These are phyloP conservation scores for Phytophthora tentaculata DNA, from an alignment of 352 stramenopile genomes.

Conservation along the genomic window DNA sequence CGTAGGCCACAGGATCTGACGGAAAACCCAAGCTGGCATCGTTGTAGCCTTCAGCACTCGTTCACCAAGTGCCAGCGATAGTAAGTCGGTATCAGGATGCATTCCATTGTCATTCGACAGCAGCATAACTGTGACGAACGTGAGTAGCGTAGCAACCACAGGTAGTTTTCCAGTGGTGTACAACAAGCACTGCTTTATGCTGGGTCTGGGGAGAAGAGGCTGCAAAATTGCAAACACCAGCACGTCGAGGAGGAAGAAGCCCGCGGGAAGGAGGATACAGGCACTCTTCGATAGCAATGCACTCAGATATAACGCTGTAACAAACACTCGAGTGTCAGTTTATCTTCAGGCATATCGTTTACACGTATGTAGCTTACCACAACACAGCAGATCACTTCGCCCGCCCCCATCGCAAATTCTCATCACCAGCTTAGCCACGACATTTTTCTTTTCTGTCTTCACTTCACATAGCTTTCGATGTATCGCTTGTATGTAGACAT, in stretches of 20 bases:
- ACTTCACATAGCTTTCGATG: conserved; percentile 9
- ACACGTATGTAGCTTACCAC: conserved; percentile 7
- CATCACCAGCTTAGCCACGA: conserved; percentile 1
- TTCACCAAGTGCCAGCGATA: conserved; percentile 44
- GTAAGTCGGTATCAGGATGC: conserved; percentile 44
- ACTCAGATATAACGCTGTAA: conserved; percentile 40
- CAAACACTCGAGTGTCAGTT: not conserved
- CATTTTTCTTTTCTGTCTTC: not conserved
- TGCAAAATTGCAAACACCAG: conserved; percentile 27
- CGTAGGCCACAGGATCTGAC: conserved; percentile 50
- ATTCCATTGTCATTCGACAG: conserved; percentile 54
- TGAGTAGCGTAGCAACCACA: conserved; percentile 21
- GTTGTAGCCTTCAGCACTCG: conserved; percentile 55
- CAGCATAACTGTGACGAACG: conserved; percentile 49
- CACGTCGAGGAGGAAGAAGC: conserved; percentile 47
- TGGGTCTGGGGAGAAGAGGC: conserved; percentile 10
- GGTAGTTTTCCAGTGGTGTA: conserved; percentile 40
- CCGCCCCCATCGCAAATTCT: conserved; percentile 10
- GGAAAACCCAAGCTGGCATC: conserved; percentile 44
- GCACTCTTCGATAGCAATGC: conserved; percentile 68
- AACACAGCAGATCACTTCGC: conserved; percentile 22
- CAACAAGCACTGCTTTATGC: conserved; percentile 9
- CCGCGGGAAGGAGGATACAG: conserved; percentile 47
- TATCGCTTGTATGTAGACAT: conserved; percentile 30
- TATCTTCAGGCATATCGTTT: not conserved